phyloP scores from a whole-genome alignment of 2,329 filamentous ascomycete species.

The Thielaviopsis euricoi region DNA sequence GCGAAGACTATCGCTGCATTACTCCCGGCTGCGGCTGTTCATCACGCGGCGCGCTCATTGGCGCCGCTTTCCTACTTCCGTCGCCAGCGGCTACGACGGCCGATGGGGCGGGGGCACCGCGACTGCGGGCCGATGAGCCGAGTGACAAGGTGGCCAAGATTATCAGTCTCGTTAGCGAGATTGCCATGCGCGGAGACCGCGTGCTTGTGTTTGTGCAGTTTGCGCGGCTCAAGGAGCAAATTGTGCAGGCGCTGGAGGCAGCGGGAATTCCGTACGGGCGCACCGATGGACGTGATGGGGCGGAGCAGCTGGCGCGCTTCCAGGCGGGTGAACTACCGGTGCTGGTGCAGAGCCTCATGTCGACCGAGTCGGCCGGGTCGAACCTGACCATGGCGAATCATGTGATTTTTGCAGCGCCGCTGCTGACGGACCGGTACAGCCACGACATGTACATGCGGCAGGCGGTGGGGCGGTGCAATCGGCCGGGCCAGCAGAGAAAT shows the following conservation, averaged over 20 bases:
- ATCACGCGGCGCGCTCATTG: conserved; percentile 4
- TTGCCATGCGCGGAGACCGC: conserved; percentile 11
- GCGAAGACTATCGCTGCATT: conserved; percentile 10
- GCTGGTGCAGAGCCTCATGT: conserved; percentile 23
- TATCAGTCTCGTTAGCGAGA: conserved; percentile 11
- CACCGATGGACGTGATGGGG: conserved; percentile 4
- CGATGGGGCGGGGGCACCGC: no score
- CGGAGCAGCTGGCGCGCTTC: conserved; percentile 4
- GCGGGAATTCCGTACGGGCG: not conserved
- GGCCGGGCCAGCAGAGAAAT: conserved; percentile 22
- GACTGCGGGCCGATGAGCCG: not conserved
- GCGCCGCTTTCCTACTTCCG: conserved; percentile 6
- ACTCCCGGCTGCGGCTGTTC: conserved; percentile 9
- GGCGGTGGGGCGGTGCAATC: conserved; percentile 23
- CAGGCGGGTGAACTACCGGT: conserved; percentile 13
- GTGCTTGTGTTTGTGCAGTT: conserved; percentile 25
- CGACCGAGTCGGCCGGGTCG: conserved; percentile 23
- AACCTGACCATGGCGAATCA: conserved; percentile 27
- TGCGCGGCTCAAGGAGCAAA: conserved; percentile 16
- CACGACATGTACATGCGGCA: conserved; percentile 23
- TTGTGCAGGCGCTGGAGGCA: not conserved
- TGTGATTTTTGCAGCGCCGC: conserved; percentile 24
- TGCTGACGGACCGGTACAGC: conserved; percentile 17
- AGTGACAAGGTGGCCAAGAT: conserved; percentile 15
- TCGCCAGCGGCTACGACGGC: not conserved